Conservation (phyloP, 1,284 basidiomycete genomes). For the Trichosporon asahii region DNA sequence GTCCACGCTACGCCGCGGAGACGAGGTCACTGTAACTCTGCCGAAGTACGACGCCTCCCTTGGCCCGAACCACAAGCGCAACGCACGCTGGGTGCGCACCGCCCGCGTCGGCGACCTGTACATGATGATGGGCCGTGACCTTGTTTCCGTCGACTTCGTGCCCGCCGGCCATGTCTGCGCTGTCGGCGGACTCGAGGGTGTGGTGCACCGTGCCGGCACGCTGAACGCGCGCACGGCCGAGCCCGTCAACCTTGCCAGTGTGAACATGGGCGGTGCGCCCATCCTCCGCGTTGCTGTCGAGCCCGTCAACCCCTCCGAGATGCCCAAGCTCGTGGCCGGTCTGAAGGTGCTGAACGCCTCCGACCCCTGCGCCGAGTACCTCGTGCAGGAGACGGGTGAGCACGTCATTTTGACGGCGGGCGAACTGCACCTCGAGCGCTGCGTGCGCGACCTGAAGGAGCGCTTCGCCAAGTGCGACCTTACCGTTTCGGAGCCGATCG, state of each 20-base stretch:
- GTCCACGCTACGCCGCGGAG: constrained; percentile 70
- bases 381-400: constrained; percentile 95
- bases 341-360: constrained; percentile 88
- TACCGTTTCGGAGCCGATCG: constrained; percentile 89
- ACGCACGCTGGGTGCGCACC: constrained; percentile 64
- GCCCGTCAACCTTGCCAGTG: constrained; percentile 77
- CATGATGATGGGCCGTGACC: constrained; percentile 96
- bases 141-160: constrained; percentile 77
- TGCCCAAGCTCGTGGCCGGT: constrained; percentile 85
- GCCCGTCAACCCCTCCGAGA: constrained; percentile 82
- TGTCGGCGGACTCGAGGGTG: constrained; percentile 82
- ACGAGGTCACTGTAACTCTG: constrained; percentile 68
- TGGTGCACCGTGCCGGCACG: constrained; percentile 86
- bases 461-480: constrained; percentile 91
- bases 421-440: constrained; percentile 95
- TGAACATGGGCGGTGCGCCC: constrained; percentile 70
- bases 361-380: constrained; percentile 95
- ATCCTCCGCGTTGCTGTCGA: constrained; percentile 96
- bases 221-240: constrained; percentile 56
- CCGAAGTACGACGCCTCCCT: constrained; percentile 82
- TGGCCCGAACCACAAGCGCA: constrained; percentile 64
- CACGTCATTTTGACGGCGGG: constrained; percentile 96
- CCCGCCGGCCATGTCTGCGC: constrained; percentile 96
- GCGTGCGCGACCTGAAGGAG: constrained; percentile 90
- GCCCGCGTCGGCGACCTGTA: constrained; percentile 75